A percentile compares a stretch with the other conserved stretches of the same genome.
These are phyloP conservation scores for Phytophthora pini DNA, from an alignment of 352 stramenopile species.

Conservation along the genomic window DNA sequence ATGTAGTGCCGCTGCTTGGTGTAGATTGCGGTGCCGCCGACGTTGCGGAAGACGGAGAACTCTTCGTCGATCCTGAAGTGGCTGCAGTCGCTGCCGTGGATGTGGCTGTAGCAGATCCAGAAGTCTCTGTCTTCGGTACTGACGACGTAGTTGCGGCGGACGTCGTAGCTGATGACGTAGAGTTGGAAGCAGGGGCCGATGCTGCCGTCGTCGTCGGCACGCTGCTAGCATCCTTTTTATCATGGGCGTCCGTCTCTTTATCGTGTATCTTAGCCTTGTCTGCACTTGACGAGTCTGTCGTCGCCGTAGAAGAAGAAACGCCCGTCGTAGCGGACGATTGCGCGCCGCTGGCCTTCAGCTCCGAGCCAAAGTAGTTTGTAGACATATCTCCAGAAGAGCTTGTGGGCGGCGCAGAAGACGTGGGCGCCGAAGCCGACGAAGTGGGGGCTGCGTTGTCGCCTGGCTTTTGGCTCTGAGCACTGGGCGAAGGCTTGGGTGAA, in stretches of 20 bases:
- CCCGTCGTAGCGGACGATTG: constrained; percentile 8
- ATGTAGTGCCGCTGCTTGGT: constrained; percentile 10
- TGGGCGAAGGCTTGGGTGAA: constrained; percentile 66
- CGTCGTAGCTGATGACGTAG: constrained; percentile 20
- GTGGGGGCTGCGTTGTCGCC: constrained; percentile 3
- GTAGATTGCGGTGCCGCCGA: constrained; percentile 9
- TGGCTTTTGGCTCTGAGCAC: constrained; percentile 23
- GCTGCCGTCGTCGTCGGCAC: constrained; percentile 8
- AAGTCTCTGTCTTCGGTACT: constrained; percentile 27
- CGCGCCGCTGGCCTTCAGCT: constrained; percentile 45
- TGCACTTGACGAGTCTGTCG: constrained; percentile 16
- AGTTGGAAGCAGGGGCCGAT: constrained; percentile 13
- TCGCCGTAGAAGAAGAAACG: constrained; percentile 14
- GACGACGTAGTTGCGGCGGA: constrained; percentile 22
- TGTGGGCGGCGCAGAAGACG: constrained; percentile 14
- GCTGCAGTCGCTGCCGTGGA: constrained; percentile 24
- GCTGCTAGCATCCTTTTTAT: constrained; percentile 34
- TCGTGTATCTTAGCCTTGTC: constrained; percentile 42
- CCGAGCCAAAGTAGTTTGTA: constrained; percentile 72
- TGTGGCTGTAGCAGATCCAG: constrained; percentile 16
- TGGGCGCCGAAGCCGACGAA: constrained; percentile 1
- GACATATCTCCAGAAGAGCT: constrained; percentile 47
- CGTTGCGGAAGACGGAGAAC: constrained; percentile 12
- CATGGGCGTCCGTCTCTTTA: constrained; percentile 39
- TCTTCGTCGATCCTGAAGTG: constrained; percentile 13